Evolutionary conservation across 2,329 filamentous ascomycete species (phyloP), one percentile per base, ranked within the genome.

Genomic region (Trichoderma koningiopsis): DNA sequence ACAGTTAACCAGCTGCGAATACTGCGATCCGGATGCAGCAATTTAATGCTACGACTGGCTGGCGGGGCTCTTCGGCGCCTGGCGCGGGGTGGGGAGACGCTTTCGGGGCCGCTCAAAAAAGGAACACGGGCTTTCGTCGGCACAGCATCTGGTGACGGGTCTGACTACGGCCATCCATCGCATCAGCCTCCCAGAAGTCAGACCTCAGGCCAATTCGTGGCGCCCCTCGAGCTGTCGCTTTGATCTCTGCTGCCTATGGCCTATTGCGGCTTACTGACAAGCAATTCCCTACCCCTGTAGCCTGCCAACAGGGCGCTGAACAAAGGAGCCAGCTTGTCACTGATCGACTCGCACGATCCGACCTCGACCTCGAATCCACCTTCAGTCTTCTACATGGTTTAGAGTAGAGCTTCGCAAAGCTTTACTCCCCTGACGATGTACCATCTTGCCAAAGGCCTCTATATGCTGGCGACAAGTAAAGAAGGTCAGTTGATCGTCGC

Each of bases 381-480:
- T 19, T 24, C n/a, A 49, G 47, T 49, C 47, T 49, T 49, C 55
- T 24, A 19, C 57, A 43, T 61, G 62, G 62, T 35, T 57, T 55
- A 59, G 68, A 68, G 49, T 59, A 10, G 19, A 43, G 40, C 40
- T 43, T 70, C 8, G 33, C n/a, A 3, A 24, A 19, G 22, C 52
- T 19, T 19, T 19, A 35, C 0, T 29, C 29, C 59, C 13, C 16
- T 22, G 10, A 75, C 52, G 62, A 97, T 97, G 95, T 98, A 97
- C 83, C 95, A 98, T 83, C 89, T 99, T 75, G 90, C 93, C 77
- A 97, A 97, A 81, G 94, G 93, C 70, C 86, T 99, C 70, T 99
- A 98, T 82, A 88, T 96, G 76, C 93, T 97, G 79, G 95, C 93
- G 69, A 98, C 95, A 22, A 97, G 93, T 82, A 98, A 97, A 88